Percentiles rank a stretch among this genome's conserved stretches.
Conservation (phyloP, 768 basidiomycete species). For the Termitomyces sp. region DNA sequence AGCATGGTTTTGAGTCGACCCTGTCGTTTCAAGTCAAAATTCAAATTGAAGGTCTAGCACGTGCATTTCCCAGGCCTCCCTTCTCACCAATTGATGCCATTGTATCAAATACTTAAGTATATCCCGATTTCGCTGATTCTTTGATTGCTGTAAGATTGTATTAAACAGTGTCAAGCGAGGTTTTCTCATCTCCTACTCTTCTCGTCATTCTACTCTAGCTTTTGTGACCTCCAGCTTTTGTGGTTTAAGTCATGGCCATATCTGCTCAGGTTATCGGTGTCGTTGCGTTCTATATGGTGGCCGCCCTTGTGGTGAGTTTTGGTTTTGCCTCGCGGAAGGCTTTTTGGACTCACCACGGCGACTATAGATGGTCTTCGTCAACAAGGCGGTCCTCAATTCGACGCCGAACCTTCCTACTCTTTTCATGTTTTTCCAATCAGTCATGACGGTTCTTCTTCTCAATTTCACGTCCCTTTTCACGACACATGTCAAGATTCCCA, state of each 20-base stretch:
- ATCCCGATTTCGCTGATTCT: background rate
- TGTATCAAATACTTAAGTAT: no score
- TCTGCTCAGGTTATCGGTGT: constrained; percentile 25
- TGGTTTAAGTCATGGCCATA: constrained; percentile 11
- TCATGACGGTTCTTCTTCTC: constrained; percentile 22
- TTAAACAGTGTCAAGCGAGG: background rate
- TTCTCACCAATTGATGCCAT: no score
- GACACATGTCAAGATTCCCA: constrained; percentile 19
- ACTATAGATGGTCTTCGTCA: constrained; percentile 67
- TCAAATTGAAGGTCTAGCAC: no score
- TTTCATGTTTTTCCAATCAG: constrained; percentile 25
- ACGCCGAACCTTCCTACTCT: constrained; percentile 24
- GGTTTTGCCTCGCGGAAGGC: no score
- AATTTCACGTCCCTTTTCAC: constrained; percentile 17
- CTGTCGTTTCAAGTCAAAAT: no score
- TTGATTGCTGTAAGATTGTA: background rate
- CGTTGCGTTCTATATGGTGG: constrained; percentile 62
- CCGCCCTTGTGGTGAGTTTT: constrained; percentile 58
- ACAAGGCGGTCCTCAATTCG: constrained; percentile 22
- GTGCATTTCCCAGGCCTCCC: no score
- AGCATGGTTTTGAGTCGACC: no score
- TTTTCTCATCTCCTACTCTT: background rate
- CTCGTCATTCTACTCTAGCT: background rate
- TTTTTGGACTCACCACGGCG: background rate
- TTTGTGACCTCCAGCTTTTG: background rate